phyloP scores from a whole-genome alignment of 2,329 filamentous ascomycete genomes.

The Aspergillus sp. region DNA sequence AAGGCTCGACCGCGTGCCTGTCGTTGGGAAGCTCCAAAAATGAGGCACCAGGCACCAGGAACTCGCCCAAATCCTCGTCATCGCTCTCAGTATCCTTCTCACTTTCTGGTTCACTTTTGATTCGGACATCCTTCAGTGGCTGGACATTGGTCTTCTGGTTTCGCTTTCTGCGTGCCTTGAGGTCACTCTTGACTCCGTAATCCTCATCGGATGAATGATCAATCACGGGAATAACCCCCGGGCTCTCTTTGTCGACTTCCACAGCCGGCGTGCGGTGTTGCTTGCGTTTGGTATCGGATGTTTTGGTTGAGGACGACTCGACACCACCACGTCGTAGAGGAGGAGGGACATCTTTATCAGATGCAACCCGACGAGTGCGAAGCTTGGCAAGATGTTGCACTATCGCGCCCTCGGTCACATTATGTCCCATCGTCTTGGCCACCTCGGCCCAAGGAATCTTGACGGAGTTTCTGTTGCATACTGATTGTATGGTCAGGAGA shows the following conservation, averaged over 20 bases:
- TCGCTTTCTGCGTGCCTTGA: neutral
- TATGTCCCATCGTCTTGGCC: conserved; percentile 38
- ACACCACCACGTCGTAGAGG: conserved; percentile 36
- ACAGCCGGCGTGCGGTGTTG: neutral
- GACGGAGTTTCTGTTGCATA: conserved; percentile 36
- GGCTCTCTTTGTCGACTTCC: neutral
- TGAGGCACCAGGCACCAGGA: conserved; percentile 14
- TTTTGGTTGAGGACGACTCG: conserved; percentile 12
- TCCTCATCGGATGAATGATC: conserved; percentile 10
- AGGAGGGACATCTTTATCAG: conserved; percentile 39
- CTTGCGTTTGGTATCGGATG: conserved; percentile 1
- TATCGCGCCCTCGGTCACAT: conserved; percentile 46
- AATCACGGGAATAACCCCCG: neutral
- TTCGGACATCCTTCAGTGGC: neutral
- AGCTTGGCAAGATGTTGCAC: conserved; percentile 49
- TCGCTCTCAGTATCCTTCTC: conserved; percentile 6
- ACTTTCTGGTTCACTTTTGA: conserved; percentile 11
- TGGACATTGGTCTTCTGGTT: neutral
- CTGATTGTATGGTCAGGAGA: conserved; percentile 42
- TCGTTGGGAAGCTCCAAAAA: conserved; percentile 18
- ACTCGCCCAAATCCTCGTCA: conserved; percentile 3
- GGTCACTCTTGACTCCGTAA: neutral
- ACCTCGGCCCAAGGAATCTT: conserved; percentile 45
- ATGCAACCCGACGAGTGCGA: conserved; percentile 33
- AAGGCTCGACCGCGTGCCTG: neutral